phyloP scores from a whole-genome alignment of 2,329 filamentous ascomycete genomes.

The Chrysoporthe cubensis region DNA sequence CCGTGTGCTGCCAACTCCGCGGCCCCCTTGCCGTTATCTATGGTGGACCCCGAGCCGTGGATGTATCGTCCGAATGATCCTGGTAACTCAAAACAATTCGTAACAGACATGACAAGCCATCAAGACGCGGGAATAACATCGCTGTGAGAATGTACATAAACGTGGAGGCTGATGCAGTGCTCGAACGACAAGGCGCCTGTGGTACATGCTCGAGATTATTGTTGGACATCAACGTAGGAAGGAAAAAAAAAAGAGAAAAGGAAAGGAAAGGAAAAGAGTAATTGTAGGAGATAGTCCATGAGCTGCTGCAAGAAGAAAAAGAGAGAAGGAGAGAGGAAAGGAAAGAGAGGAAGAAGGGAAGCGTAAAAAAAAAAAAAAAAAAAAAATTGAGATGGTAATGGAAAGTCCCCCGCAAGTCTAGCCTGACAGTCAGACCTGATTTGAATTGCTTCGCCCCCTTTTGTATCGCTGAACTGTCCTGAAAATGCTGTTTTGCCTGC shows the following conservation, averaged over 20 bases:
- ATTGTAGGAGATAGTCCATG: too few species aligned
- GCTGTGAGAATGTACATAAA: constrained; percentile 19
- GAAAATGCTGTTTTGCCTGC: background rate
- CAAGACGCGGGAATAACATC: background rate
- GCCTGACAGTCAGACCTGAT: constrained; percentile 11
- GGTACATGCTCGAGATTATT: constrained; percentile 2
- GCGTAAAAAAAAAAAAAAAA: constrained; percentile 2
- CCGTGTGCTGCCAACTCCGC: background rate
- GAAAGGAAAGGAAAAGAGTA: background rate
- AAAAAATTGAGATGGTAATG: background rate
- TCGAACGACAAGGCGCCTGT: constrained; percentile 1
- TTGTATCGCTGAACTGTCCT: background rate
- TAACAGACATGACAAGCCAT: constrained; percentile 14
- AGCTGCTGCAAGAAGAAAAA: constrained; percentile 6
- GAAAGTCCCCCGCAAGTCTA: constrained; percentile 6
- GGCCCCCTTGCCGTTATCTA: constrained; percentile 1
- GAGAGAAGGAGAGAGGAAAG: background rate
- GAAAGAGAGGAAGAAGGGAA: constrained; percentile 7
- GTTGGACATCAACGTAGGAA: background rate
- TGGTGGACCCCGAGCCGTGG: background rate
- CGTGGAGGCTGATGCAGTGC: constrained; percentile 7
- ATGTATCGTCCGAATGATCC: background rate
- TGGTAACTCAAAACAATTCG: background rate
- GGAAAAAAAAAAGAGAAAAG: background rate
- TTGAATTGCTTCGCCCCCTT: constrained; percentile 14